phyloP scores from a whole-genome alignment of 306 rosid species.

The Cucurbita ficifolia region DNA sequence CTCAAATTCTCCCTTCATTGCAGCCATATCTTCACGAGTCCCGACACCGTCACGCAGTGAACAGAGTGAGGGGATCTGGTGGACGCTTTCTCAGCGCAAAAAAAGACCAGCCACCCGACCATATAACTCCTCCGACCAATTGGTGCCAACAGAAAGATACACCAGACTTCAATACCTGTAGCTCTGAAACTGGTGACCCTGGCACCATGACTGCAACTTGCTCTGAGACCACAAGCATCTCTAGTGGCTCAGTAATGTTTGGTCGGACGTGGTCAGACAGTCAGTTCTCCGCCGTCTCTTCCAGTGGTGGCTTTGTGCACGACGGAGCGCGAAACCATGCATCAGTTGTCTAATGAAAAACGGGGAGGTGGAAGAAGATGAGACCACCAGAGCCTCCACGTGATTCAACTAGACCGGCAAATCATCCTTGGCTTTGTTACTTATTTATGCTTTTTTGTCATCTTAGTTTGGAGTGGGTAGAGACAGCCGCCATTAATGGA shows the following conservation, averaged over 20 bases:
- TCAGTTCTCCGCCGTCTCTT: conserved; percentile 23
- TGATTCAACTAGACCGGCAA: conserved; percentile 41
- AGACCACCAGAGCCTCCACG: neutral
- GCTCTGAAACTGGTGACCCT: conserved; percentile 19
- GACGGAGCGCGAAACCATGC: conserved; percentile 36
- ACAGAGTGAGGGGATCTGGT: conserved; percentile 75
- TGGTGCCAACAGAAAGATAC: conserved; percentile 18
- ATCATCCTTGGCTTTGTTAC: conserved; percentile 80
- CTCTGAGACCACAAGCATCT: conserved; percentile 33
- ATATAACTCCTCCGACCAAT: neutral
- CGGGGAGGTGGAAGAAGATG: neutral
- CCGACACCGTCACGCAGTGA: conserved; percentile 75
- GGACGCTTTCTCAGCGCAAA: conserved; percentile 78
- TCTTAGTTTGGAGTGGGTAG: neutral
- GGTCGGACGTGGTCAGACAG: conserved; percentile 21
- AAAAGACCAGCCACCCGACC: conserved; percentile 25
- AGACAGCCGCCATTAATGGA: neutral
- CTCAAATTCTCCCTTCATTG: conserved; percentile 10
- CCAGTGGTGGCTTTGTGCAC: conserved; percentile 25
- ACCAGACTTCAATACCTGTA: conserved; percentile 16
- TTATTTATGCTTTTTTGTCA: conserved; percentile 7
- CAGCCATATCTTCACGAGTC: conserved; percentile 97
- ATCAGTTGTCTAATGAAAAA: conserved; percentile 34
- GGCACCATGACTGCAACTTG: conserved; percentile 23
- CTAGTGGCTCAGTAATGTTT: conserved; percentile 16